A percentile compares a stretch with the other conserved stretches of the same genome.
phyloP scores from a whole-genome alignment of 257 asterid genomes.

The Ajuga chamaepitys region DNA sequence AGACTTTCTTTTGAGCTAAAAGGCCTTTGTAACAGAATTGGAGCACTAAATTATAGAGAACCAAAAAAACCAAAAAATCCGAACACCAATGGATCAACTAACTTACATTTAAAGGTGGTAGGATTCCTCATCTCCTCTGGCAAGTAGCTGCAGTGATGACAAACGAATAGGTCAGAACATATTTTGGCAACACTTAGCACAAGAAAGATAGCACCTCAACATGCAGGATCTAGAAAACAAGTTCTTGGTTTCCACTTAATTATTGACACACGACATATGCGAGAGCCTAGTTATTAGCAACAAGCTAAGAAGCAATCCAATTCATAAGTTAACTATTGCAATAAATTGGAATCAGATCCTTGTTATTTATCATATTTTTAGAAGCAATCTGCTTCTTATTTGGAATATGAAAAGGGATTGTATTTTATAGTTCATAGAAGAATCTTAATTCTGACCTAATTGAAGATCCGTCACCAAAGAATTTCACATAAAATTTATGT shows the following conservation, averaged over 20 bases:
- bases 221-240: background rate
- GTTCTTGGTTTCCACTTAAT: background rate
- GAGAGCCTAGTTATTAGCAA: background rate
- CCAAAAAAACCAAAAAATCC: background rate
- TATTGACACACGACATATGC: background rate
- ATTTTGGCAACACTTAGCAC: conserved; percentile 1
- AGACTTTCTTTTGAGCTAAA: background rate
- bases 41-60: background rate
- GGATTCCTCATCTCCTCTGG: conserved; percentile 97
- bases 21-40: too few relatives aligned
- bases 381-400: background rate
- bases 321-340: background rate
- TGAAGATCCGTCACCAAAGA: background rate
- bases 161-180: background rate
- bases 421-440: background rate
- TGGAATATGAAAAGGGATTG: background rate
- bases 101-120: conserved; percentile 72
- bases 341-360: background rate
- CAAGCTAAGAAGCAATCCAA: background rate
- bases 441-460: background rate
- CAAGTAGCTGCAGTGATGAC: conserved; percentile 51
- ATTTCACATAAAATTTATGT: too few relatives aligned
- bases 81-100: background rate
- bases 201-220: background rate
- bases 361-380: background rate